A percentile compares a stretch with the other conserved stretches of the same genome.
Conservation (phyloP, 2,329 filamentous ascomycete genomes). For the Fusarium tanahbumbuense region DNA sequence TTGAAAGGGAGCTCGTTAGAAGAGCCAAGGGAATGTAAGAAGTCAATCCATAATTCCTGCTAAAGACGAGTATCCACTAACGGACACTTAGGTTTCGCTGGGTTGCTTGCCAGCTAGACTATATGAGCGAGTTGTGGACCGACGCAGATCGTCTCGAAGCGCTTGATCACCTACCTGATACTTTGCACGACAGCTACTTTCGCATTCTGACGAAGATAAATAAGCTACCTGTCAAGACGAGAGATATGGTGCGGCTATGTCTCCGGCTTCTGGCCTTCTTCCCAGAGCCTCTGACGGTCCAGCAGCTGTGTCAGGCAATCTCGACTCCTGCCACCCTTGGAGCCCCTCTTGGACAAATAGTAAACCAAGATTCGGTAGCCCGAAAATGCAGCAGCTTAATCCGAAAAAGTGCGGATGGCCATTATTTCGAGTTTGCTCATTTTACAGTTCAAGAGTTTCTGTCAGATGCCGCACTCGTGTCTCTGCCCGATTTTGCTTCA, state of each 20-base stretch:
- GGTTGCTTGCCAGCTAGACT: constrained; percentile 33
- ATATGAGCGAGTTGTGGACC: constrained; percentile 9
- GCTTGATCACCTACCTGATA: not conserved
- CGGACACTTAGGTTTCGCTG: constrained; percentile 24
- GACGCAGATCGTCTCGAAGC: constrained; percentile 20
- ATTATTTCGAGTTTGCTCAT: no score
- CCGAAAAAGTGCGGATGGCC: no score
- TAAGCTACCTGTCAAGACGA: not conserved
- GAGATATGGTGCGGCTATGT: not conserved
- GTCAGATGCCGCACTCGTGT: no score
- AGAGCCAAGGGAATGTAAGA: constrained; percentile 26
- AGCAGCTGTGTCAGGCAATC: no score
- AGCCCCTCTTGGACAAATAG: no score
- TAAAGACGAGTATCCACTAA: not conserved
- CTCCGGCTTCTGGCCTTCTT: not conserved
- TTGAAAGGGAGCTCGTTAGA: not conserved
- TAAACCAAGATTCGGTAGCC: no score
- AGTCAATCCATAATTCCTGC: not conserved
- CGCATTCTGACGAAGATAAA: constrained; percentile 2
- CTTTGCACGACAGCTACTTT: constrained; percentile 5
- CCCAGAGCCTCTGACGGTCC: no score
- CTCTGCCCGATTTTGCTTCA: no score
- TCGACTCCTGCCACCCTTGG: no score
- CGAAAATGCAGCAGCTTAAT: no score
- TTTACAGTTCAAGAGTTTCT: no score